Base-by-base conservation (phyloP, 495 filamentous ascomycete species). In the Aspergillus nidulans region DNA sequence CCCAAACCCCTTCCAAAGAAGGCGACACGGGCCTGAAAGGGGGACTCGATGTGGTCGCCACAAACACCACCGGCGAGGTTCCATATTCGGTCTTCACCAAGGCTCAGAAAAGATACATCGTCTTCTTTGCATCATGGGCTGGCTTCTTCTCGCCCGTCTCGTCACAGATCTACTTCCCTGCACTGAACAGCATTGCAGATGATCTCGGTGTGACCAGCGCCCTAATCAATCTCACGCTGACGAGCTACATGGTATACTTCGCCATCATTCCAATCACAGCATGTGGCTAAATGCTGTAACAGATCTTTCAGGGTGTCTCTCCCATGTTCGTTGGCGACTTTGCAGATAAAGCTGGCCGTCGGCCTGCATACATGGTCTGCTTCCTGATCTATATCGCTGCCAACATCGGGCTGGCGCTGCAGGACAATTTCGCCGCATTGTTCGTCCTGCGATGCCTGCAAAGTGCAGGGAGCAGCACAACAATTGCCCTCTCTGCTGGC, bases 181-280 rank as follows among this genome's bases (percentile, higher is more conserved):
- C 75, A 1, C 23, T 82, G 19, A 71, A 75, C 47, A 57, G 66
- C 3, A 64, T 82, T 5, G 61, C 72, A 1, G 46, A 61, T 13
- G 72, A 74, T 21, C 58, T 79, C 8, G 42, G 66, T 23, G 72
- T 77, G 12, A 73, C 67, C 12, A 53, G 57, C 2, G 58, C 67
- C 9, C 44, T 69, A 40, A 79, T 81, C 44, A 80, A 80, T 42
- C 58, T 82, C 12, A 81, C 77, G 0, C 58, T 81, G n/a, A 82
- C 76, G 0, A 64, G 73, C 3, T 82, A 78, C 52, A 69, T 79
- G 63, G 73, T 79, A 61, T 23, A 57, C 16, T 26, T 16, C 8
- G n/a, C 47, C 9, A 18, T 12, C 26, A 1, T 19, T 13, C 6
- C 21, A 0, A 4, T 18, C n/a, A 44, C 15, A 16, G 36, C 8